Base-by-base conservation (phyloP, 495 filamentous ascomycete species). In the Neurospora sp. region DNA sequence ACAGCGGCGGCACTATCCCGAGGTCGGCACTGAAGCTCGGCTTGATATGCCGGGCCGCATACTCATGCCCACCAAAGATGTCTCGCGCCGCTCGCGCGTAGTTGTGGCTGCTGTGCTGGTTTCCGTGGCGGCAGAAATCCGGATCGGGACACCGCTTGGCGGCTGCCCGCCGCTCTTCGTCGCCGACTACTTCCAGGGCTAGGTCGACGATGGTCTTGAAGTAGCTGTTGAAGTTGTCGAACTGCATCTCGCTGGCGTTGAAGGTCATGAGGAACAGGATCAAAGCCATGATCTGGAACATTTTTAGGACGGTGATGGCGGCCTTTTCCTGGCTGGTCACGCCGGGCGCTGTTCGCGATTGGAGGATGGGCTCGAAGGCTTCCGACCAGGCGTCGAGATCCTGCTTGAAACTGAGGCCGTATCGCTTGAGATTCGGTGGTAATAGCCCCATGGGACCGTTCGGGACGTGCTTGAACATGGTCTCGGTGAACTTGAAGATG, bases 231-330 rank as follows among this genome's bases (percentile, higher is more conserved):
- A 83, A 83, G 66, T 76, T 78, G 76, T 86, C 85, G 69, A 86
- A 86, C 42, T 83, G 81, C 73, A 82, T 80, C 72, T 86, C 85
- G 73, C 77, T 84, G 70, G 83, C 81, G 74, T 80, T 83, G 75
- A 86, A 88, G 6, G 81, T 85, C 85, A 87, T 87, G n/a, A 84
- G 79, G 72, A 88, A 87, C 69, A 88, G 78, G 69, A 88, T 81
- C 31, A 82, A 75, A 66, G 80, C 81, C 85, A 87, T 88, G 69
- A 86, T 79, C 59, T 88, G 85, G 48, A 83, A 84, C 85, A 87
- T 88, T 74, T 88, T 88, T 3, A 88, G 79, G 31, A 86, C 85
- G 12, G 86, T 82, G 72, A 87, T 87, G 69, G 82, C 86, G 1
- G 85, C 85, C 70, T 87, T 86, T 72, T 87, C 86, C 69, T 86